Conservation (phyloP, 176 grass and related monocot species). For the Ampelocalamus luodianensis region DNA sequence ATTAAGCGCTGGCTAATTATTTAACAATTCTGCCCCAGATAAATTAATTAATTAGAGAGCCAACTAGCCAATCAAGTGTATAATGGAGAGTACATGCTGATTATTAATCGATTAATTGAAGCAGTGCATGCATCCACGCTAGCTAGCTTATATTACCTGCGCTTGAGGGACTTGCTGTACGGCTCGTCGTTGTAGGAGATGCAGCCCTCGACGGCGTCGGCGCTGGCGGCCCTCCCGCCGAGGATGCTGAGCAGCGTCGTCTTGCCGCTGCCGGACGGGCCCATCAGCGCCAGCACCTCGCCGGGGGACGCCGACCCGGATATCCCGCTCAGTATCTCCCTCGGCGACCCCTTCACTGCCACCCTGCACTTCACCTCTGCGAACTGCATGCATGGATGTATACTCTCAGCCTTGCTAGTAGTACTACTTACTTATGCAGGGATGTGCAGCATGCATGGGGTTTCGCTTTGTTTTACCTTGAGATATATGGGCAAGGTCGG, state of each 20-base stretch:
- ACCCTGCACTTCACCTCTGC: slow-evolving; percentile 87
- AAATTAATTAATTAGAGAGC: background rate
- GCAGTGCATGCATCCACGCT: background rate
- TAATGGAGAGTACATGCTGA: background rate
- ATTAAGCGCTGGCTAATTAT: background rate
- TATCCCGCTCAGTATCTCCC: slow-evolving; percentile 82
- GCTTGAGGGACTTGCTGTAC: slow-evolving; percentile 85
- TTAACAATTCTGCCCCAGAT: background rate
- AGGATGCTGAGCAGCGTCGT: slow-evolving; percentile 95
- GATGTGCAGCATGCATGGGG: background rate
- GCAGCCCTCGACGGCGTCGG: slow-evolving; percentile 56
- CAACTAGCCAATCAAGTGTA: background rate
- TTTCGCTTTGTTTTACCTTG: slow-evolving; percentile 54
- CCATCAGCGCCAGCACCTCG: slow-evolving; percentile 92
- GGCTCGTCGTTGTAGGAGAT: slow-evolving; percentile 85
- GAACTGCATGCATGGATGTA: slow-evolving; percentile 51
- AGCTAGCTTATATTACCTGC: slow-evolving; percentile 58
- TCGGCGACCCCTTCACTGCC: slow-evolving; percentile 54
- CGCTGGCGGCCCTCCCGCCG: slow-evolving; percentile 58
- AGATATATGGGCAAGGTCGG: slow-evolving; percentile 84
- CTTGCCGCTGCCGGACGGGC: slow-evolving; percentile 91
- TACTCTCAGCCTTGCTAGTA: too few relatives aligned
- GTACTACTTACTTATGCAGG: too few relatives aligned
- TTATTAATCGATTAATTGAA: background rate
- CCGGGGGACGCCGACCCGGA: slow-evolving; percentile 78